Base-by-base conservation (phyloP, 1,284 basidiomycete genomes). In the Cryptococcus deneoformans region DNA sequence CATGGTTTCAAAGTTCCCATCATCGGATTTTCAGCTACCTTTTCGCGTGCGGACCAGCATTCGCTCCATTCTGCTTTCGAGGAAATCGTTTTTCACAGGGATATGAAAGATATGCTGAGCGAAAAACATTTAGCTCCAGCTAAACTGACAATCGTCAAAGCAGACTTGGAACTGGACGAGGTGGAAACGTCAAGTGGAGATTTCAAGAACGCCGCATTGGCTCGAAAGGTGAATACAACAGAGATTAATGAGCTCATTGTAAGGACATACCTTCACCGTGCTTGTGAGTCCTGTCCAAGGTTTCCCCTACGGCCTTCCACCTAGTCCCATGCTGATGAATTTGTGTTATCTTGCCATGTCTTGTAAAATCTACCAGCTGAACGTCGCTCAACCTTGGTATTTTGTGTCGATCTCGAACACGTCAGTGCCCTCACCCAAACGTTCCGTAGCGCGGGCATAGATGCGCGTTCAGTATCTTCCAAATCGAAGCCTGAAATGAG, bases 21-120 rank as follows among this genome's bases (percentile, higher is more conserved):
- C 59, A 83, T 99, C 53, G 95, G 94, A 0, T 97, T 99, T 76
- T 93, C 91, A 42, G 94, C 95, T 0, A 99, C 95, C 0, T 96
- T 97, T 78, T 87, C 86, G 63, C 83, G 95, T 24, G 90, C 95
- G 69, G 94, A 99, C 70, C 90, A 92, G 8, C 80, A 95, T 2
- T 90, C 92, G 0, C 82, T 99, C 6, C 87, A 90, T 2, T 87
- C 87, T 1, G 88, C 95, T 0, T 98, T 95, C 66, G 85, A 97
- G 70, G 82, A 84, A 52, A 95, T 98, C 58, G 95, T 97, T 0
- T 99, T 92, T 70, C 95, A 99, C 72, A 84, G 86, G n/a, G 90
- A 93, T 64, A 92, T 96, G 67, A 75, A 91, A 24, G 85, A 90
- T 52, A 96, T 98, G 93, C 90, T 99, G 59, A 86, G 88, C 61